Percentiles rank a stretch among this genome's conserved stretches.
Conservation (phyloP, 345 rosid species). For the Citrus inodora region DNA sequence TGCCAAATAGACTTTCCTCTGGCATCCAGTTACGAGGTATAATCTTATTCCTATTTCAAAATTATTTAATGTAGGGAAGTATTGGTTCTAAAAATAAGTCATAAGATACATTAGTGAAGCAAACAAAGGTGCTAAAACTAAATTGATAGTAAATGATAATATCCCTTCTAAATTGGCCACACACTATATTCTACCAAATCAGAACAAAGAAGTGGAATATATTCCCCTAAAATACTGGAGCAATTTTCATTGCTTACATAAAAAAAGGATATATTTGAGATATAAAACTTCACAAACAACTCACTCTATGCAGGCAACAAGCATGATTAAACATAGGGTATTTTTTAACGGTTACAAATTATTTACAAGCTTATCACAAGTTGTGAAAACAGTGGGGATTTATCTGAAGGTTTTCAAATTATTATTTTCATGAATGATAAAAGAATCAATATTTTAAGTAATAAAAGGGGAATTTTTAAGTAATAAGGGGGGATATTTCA, state of each 20-base stretch:
- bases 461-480: background rate
- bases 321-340: background rate
- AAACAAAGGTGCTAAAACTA: background rate
- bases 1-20: background rate
- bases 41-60: background rate
- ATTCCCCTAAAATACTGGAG: background rate
- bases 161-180: background rate
- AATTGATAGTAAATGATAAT: background rate
- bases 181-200: background rate
- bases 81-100: background rate
- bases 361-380: background rate
- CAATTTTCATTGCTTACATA: background rate
- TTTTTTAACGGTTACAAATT: no score
- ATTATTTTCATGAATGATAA: background rate
- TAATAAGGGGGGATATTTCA: background rate
- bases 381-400: background rate
- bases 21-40: background rate
- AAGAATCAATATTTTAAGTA: background rate
- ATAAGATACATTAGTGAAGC: background rate
- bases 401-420: background rate
- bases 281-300: background rate
- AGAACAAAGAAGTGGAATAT: background rate
- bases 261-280: background rate
- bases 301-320: background rate
- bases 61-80: background rate